These are phyloP conservation scores for Viridothelium virens DNA, from an alignment of 495 filamentous ascomycete genomes.

Conservation along the genomic window DNA sequence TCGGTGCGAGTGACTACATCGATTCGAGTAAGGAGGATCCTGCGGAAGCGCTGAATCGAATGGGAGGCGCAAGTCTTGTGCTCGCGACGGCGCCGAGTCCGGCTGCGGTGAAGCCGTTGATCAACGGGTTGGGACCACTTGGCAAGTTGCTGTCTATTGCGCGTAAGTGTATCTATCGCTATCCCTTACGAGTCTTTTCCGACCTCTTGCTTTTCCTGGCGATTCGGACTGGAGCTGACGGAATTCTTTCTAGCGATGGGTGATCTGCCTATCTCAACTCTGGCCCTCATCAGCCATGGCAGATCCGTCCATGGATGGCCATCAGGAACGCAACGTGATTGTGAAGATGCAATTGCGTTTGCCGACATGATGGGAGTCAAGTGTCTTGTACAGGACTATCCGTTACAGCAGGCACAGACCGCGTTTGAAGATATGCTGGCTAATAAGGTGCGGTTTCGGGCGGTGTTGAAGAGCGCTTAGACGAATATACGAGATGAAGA, in stretches of 20 bases:
- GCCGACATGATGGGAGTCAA: constrained; percentile 49
- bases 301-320: constrained; percentile 55
- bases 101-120: constrained; percentile 45
- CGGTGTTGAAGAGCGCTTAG: constrained; percentile 41
- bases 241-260: constrained; percentile 38
- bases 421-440: constrained; percentile 37
- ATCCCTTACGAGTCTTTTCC: background rate
- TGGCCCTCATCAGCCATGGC: constrained; percentile 42
- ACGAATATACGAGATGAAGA: background rate
- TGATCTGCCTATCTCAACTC: constrained; percentile 45
- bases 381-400: constrained; percentile 57
- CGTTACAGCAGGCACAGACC: constrained; percentile 45
- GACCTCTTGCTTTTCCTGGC: background rate
- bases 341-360: constrained; percentile 59
- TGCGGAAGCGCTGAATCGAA: constrained; percentile 42
- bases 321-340: constrained; percentile 53
- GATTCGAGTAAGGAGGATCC: constrained; percentile 50
- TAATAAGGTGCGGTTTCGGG: constrained; percentile 40
- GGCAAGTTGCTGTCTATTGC: constrained; percentile 57
- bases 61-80: constrained; percentile 57
- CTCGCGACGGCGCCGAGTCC: constrained; percentile 57
- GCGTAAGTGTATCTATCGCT: constrained; percentile 29
- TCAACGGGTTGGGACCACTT: constrained; percentile 46
- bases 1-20: constrained; percentile 63
- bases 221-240: too few relatives aligned